Evolutionary conservation across 2,329 filamentous ascomycete species (phyloP).

Genomic region (Tolypocladium tropicale): DNA sequence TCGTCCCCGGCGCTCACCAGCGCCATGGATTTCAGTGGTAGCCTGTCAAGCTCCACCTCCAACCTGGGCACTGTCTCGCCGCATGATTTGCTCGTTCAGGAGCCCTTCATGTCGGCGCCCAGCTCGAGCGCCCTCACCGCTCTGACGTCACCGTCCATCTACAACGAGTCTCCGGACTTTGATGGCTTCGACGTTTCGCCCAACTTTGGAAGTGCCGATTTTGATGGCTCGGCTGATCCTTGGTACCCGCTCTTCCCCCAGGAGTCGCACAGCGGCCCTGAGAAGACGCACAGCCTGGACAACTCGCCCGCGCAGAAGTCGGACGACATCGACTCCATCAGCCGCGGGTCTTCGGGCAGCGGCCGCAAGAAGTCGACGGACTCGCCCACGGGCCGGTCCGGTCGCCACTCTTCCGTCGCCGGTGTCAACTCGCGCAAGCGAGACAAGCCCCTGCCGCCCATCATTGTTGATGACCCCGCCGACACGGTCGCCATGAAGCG

Average conservation of each 20-base stretch:
- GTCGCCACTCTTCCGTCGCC: constrained; percentile 56
- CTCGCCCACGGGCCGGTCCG: constrained; percentile 26
- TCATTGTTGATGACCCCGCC: constrained; percentile 61
- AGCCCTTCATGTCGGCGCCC: constrained; percentile 63
- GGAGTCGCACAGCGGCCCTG: constrained; percentile 18
- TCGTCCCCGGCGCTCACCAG: constrained; percentile 41
- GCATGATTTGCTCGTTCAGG: constrained; percentile 64
- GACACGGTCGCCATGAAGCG: constrained; percentile 84
- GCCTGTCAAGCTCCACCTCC: constrained; percentile 37
- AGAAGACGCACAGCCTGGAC: constrained; percentile 17
- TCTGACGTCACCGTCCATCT: constrained; percentile 73
- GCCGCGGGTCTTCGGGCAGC: constrained; percentile 25
- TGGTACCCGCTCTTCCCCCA: constrained; percentile 71
- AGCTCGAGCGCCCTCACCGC: constrained; percentile 75
- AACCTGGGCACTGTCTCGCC: constrained; percentile 70
- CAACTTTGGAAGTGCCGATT: constrained; percentile 53
- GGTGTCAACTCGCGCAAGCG: constrained; percentile 67
- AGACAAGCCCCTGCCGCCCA: constrained; percentile 70
- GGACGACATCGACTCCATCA: constrained; percentile 39
- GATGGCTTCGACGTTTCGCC: constrained; percentile 72
- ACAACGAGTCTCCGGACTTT: constrained; percentile 66
- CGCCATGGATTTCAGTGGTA: constrained; percentile 40
- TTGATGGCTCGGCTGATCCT: constrained; percentile 38
- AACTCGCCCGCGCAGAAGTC: constrained; percentile 32
- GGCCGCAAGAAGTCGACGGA: constrained; percentile 36